Percentiles rank a stretch among this genome's conserved stretches.
These are phyloP conservation scores for Yarrowia sp. DNA, from an alignment of 805 yeast species.

Conservation along the genomic window DNA sequence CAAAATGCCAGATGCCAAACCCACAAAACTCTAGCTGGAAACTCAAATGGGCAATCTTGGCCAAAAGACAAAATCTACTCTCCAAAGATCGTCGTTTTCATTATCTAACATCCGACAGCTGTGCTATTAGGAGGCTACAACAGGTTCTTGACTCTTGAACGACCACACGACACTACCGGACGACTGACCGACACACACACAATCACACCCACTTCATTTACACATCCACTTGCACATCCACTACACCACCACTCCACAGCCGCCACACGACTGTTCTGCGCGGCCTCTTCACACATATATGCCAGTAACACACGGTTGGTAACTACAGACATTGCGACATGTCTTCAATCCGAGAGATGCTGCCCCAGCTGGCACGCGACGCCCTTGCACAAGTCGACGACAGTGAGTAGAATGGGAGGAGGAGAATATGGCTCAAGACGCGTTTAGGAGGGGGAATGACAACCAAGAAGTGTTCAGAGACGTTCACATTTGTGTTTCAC, in stretches of 20 bases:
- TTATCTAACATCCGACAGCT: constrained; percentile 3
- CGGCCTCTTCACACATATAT: constrained; percentile 32
- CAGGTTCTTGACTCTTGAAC: too few relatives aligned
- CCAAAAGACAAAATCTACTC: constrained; percentile 33
- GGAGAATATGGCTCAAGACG: background rate
- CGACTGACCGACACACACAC: background rate
- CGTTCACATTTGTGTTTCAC: too few relatives aligned
- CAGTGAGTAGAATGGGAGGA: constrained; percentile 1
- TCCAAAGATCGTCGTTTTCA: constrained; percentile 25
- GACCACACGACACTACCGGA: too few relatives aligned
- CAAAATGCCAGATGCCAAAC: constrained; percentile 6
- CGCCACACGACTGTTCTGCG: constrained; percentile 33
- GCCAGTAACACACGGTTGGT: constrained; percentile 12
- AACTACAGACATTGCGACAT: constrained; percentile 26
- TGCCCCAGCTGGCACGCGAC: constrained; percentile 38
- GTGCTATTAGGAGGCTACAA: too few relatives aligned
- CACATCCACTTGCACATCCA: background rate
- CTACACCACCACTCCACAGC: background rate
- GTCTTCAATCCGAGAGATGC: constrained; percentile 34
- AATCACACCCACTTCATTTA: too few relatives aligned
- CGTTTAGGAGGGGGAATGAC: background rate
- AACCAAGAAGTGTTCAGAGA: too few relatives aligned
- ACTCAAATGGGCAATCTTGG: constrained; percentile 37
- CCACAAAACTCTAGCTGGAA: constrained; percentile 14
- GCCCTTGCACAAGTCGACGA: constrained; percentile 30